These are phyloP conservation scores for Cercospora zeae-maydis DNA, from an alignment of 2,329 filamentous ascomycete species.

Conservation along the genomic window DNA sequence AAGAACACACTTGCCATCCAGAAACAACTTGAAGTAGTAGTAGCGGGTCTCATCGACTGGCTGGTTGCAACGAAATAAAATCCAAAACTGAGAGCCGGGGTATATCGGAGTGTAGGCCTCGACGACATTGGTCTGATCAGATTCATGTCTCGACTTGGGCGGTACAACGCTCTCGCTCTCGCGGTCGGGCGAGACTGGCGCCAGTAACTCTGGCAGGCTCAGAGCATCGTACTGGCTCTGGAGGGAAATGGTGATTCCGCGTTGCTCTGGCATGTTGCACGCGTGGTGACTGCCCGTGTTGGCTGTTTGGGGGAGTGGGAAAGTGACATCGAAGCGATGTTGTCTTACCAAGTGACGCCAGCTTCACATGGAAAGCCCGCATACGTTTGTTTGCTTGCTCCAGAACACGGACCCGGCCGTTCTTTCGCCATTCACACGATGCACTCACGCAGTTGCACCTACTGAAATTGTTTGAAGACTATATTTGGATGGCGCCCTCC, in stretches of 20 bases:
- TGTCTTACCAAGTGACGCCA: not conserved
- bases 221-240: constrained; percentile 43
- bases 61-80: constrained; percentile 37
- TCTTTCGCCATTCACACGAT: not conserved
- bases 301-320: not conserved
- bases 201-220: constrained; percentile 39
- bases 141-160: not conserved
- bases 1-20: constrained; percentile 39
- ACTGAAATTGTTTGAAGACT: not conserved
- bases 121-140: constrained; percentile 4
- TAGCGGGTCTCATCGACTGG: constrained; percentile 23
- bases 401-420: not conserved
- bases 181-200: constrained; percentile 24
- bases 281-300: not conserved
- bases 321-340: not conserved
- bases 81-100: constrained; percentile 40
- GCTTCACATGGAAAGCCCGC: not conserved
- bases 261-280: constrained; percentile 33
- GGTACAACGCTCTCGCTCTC: constrained; percentile 20
- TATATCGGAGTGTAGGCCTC: constrained; percentile 23
- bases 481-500: not conserved
- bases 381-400: not conserved
- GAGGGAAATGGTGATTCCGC: constrained; percentile 41
- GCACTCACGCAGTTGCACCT: not conserved
- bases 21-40: constrained; percentile 48